These are phyloP conservation scores for Neurospora cerealis DNA, from an alignment of 495 filamentous ascomycete species.

Conservation along the genomic window DNA sequence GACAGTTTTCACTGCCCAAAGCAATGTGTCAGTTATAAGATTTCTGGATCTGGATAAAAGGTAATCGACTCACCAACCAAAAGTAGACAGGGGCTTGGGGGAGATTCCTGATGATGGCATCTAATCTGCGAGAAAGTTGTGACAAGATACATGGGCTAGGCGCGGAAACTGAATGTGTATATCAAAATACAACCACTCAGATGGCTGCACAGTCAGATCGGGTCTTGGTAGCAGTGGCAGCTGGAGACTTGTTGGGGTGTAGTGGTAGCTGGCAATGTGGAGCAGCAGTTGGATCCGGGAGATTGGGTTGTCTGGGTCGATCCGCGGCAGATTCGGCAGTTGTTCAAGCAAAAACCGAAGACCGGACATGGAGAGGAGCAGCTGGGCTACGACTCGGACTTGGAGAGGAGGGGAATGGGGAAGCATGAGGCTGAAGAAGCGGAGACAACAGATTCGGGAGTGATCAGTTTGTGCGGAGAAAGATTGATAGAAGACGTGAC, in stretches of 20 bases:
- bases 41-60: background rate
- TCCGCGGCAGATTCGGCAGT: background rate
- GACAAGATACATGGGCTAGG: background rate
- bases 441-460: background rate
- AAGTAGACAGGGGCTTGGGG: slow-evolving; percentile 8
- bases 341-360: background rate
- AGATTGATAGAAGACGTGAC: background rate
- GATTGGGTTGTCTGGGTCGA: background rate
- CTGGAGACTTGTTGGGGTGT: background rate
- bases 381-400: background rate
- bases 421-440: background rate
- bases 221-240: background rate
- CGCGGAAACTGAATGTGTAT: background rate
- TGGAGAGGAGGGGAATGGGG: background rate
- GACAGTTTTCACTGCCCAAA: slow-evolving; percentile 31
- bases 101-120: background rate
- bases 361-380: background rate
- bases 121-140: background rate
- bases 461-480: background rate
- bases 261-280: background rate
- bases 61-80: slow-evolving; percentile 21
- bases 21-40: slow-evolving; percentile 1
- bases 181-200: background rate
- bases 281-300: background rate
- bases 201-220: background rate